A percentile compares a stretch with the other conserved stretches of the same genome.
These are phyloP conservation scores for Prototheca stagnorum DNA, from an alignment of 163 green algal genomes.

Conservation along the genomic window DNA sequence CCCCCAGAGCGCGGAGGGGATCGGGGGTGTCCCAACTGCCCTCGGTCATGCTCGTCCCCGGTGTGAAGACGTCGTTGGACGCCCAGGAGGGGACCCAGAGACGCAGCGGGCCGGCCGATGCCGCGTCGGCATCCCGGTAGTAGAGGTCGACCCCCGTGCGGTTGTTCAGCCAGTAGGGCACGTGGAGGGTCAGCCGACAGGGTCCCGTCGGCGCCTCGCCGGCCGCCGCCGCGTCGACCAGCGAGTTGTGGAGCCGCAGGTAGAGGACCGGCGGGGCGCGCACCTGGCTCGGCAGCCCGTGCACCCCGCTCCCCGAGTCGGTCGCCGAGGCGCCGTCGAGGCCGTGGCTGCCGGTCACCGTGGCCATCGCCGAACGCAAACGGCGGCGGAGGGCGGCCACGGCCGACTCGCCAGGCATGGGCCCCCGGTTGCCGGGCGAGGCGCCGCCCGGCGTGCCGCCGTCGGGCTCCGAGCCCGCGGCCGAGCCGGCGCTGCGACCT, in stretches of 20 bases:
- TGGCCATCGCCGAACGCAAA: too few species aligned
- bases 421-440: too few species aligned
- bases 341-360: too few species aligned
- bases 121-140: slow-evolving; percentile 32
- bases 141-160: slow-evolving; percentile 56
- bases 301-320: not conserved
- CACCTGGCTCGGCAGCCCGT: not conserved
- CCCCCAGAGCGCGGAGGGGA: not conserved
- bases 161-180: slow-evolving; percentile 74
- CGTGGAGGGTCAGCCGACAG: slow-evolving; percentile 36
- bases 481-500: too few species aligned
- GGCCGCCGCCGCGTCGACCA: slow-evolving; percentile 3
- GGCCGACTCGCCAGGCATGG: too few species aligned
- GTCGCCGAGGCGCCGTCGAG: too few species aligned
- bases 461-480: too few species aligned
- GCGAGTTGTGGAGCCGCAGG: slow-evolving; percentile 31
- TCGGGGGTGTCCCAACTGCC: too few species aligned
- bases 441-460: too few species aligned
- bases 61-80: slow-evolving; percentile 24
- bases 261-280: slow-evolving; percentile 20
- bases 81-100: slow-evolving; percentile 17
- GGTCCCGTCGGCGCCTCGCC: slow-evolving; percentile 3
- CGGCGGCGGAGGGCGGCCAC: too few species aligned
- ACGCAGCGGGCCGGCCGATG: slow-evolving; percentile 15
- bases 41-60: slow-evolving; percentile 15